A percentile compares a stretch with the other conserved stretches of the same genome.
These are phyloP conservation scores for Mycena amicta DNA, from an alignment of 768 basidiomycete species.

Conservation along the genomic window DNA sequence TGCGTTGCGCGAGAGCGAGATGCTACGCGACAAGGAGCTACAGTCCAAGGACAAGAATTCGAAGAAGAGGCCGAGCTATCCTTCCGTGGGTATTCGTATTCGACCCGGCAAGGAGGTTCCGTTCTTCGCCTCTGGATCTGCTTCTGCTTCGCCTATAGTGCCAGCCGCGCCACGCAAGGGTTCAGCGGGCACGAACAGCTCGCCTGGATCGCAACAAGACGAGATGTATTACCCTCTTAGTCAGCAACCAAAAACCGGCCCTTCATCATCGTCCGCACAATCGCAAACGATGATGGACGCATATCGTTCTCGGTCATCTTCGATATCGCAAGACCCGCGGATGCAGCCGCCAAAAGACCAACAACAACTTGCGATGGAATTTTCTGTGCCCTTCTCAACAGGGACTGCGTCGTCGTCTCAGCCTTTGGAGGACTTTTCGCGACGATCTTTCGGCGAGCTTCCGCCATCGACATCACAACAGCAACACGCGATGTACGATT, in stretches of 20 bases:
- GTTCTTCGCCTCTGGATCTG: not conserved
- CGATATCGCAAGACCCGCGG: constrained; percentile 22
- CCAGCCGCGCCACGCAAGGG: not conserved
- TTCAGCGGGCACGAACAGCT: constrained; percentile 19
- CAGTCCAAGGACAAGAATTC: constrained; percentile 36
- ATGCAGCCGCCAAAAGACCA: constrained; percentile 12
- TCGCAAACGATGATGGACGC: constrained; percentile 11
- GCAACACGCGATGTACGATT: constrained; percentile 19
- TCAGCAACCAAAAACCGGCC: not conserved
- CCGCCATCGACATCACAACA: constrained; percentile 28
- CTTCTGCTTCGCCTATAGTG: not conserved
- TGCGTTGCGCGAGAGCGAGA: constrained; percentile 10
- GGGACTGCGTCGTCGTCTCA: constrained; percentile 9
- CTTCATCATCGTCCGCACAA: not conserved
- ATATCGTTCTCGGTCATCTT: constrained; percentile 33
- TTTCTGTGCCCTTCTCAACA: constrained; percentile 15
- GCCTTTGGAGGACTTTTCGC: constrained; percentile 24
- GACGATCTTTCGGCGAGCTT: constrained; percentile 11
- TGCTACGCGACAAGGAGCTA: constrained; percentile 26
- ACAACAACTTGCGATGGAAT: constrained; percentile 15
- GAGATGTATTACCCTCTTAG: constrained; percentile 16
- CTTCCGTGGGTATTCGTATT: constrained; percentile 49
- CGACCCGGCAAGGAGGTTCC: constrained; percentile 28
- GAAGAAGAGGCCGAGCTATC: constrained; percentile 43
- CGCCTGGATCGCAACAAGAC: constrained; percentile 14